Conservation (phyloP, 2,329 filamentous ascomycete species). For the Fusarium beomiforme region DNA sequence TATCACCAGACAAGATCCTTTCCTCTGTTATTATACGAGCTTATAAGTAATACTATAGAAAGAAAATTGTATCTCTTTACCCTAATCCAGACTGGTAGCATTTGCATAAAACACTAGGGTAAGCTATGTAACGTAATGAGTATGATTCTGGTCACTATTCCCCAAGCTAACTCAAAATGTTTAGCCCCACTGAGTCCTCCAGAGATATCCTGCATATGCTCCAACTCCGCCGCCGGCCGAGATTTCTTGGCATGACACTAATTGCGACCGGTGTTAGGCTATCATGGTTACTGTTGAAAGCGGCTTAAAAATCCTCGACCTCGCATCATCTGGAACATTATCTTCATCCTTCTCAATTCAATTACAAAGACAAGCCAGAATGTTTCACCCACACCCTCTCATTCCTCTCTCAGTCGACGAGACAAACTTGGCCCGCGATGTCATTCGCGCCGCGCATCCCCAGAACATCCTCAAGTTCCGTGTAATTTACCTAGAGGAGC, state of each 20-base stretch:
- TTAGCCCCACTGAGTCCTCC: too few species aligned
- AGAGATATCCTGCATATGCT: too few species aligned
- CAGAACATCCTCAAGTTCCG: background rate
- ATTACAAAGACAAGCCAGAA: background rate
- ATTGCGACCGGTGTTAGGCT: background rate
- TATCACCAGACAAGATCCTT: too few species aligned
- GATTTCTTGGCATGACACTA: background rate
- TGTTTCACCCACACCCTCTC: background rate
- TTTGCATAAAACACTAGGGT: too few species aligned
- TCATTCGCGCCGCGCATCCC: background rate
- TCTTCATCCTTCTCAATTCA: background rate
- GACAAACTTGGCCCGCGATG: background rate
- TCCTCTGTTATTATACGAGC: too few species aligned
- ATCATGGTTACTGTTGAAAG: background rate
- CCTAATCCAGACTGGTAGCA: too few species aligned
- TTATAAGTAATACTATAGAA: too few species aligned
- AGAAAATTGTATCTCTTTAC: too few species aligned
- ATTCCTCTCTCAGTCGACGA: background rate
- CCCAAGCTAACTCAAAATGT: too few species aligned
- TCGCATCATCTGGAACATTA: fast-evolving
- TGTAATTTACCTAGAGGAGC: background rate
- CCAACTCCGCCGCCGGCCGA: background rate
- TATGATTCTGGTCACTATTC: too few species aligned
- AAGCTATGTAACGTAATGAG: too few species aligned
- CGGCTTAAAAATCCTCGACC: background rate